Base-by-base conservation (phyloP, 129 eudicot genomes). In the Glebionis coronaria region DNA sequence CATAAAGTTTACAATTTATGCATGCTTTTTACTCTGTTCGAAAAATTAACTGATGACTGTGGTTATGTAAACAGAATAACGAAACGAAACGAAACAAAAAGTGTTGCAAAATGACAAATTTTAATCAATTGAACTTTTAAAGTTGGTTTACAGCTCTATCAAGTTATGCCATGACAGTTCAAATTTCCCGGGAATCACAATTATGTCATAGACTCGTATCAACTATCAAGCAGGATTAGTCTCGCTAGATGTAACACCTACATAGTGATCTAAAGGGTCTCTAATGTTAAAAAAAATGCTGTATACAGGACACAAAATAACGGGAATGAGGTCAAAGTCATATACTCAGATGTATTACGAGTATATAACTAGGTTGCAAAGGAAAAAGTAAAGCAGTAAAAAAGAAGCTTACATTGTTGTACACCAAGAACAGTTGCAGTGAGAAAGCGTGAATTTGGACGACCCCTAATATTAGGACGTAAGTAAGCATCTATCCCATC, bases 351-450 rank as follows among this genome's bases (percentile, higher is more conserved):
- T 28, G 4, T 28, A 3, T 28, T 1, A 28, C n/a, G n/a, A 23
- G 2, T 23, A 23, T 29, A 29, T 29, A 29, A 29, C 4, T 29
- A 29, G 35, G 35, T 23, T 23, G 25, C 25, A 23, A n/a, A n/a
- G n/a, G n/a, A n/a, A n/a, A n/a, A n/a, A 23, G 25, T 15, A 40
- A 18, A 35, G 21, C 51, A 64, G 27, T 10, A 18, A 54, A 15
- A 58, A 58, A 61, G n/a, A 49, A 53, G 69, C 80, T 68, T 55
- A 91, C 98, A 81, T 40, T 88, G 98, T 74, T 92, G 91, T 19
- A 92, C 95, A 44, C 98, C 96, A 58, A 82, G 95, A 72, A 92
- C 91, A 18, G 98, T 92, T 62, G 98, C 96, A 35, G 98, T 88
- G 15, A 92, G 86, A 14, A 92, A 92, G 15, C 96, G 95, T 19